Base-by-base conservation (phyloP, 2,329 filamentous ascomycete species). In the Fusarium sp. region DNA sequence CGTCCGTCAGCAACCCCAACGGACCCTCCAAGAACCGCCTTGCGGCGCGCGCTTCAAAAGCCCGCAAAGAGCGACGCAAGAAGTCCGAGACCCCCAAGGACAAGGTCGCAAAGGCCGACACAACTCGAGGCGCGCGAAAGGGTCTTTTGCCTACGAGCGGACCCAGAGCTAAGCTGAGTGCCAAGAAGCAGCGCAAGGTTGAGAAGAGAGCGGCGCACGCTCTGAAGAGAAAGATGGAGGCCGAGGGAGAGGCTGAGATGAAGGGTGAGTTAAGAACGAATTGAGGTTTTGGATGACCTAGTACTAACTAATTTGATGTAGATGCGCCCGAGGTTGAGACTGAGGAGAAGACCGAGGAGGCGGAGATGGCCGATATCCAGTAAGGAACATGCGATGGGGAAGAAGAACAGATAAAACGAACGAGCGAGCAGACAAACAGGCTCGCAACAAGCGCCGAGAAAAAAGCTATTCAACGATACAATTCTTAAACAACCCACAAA, bases 1-100 rank as follows among this genome's bases (percentile, higher is more conserved):
- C 84, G 18, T 88, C 86, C 49, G 83, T 87, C 72, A 85, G 85
- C 69, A 89, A 88, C 80, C 87, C 86, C 74, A 89, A 89, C 82
- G 82, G 81, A 48, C 82, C 82, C 12, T 88, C 85, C 55, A 84
- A 84, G 74, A 87, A 87, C 81, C 83, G 86, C 16, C 78, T 85
- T 41, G 80, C 80, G 20, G 84, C 84, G 37, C 80, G 81, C 64
- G 80, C 82, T 21, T 80, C 83, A 55, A 83, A 79, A 68, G 78
- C 80, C 42, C 82, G 81, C 55, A 85, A 85, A 68, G 74, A 78
- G 49, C 77, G 78, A 62, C 82, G 82, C 74, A 82, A 86, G 79
- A 76, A 77, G 56, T 78, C 73, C 40, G 78, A 79, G 55, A 74
- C 77, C 48, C 78, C 76, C 62, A 79, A 79, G 68, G 74, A 77